Conservation (phyloP, 257 asterid species). For the Oldenlandia corymbosa region DNA sequence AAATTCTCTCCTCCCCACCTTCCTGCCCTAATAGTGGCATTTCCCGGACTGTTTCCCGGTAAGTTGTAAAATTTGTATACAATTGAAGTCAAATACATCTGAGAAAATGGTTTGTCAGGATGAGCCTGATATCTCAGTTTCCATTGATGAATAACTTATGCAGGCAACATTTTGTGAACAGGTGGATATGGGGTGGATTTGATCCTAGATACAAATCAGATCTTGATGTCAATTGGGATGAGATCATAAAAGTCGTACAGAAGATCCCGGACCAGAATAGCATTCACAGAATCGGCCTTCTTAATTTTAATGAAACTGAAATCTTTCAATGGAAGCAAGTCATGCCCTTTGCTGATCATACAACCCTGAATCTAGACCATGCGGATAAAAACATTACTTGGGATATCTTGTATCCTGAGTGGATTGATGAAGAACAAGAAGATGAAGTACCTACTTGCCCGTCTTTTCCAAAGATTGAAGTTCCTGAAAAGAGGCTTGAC, state of each 20-base stretch:
- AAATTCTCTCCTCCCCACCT: slow-evolving; percentile 46
- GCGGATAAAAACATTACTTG: slow-evolving; percentile 59
- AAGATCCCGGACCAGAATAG: slow-evolving; percentile 24
- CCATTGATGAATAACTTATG: slow-evolving; percentile 29
- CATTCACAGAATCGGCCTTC: slow-evolving; percentile 45
- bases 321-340: slow-evolving; percentile 43
- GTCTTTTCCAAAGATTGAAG: slow-evolving; percentile 44
- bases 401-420: slow-evolving; percentile 73
- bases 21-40: slow-evolving; percentile 35
- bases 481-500: slow-evolving; percentile 53
- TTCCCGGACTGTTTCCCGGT: slow-evolving; percentile 41
- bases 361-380: slow-evolving; percentile 37
- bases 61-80: slow-evolving; percentile 9
- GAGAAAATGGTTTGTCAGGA: no score
- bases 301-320: slow-evolving; percentile 63
- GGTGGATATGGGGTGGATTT: slow-evolving; percentile 66
- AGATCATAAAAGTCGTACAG: slow-evolving; percentile 20
- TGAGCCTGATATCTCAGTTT: no score
- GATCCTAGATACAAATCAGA: slow-evolving; percentile 66
- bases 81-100: not conserved
- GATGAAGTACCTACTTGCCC: slow-evolving; percentile 71
- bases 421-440: slow-evolving; percentile 94
- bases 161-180: slow-evolving; percentile 64
- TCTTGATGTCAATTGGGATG: slow-evolving; percentile 46
- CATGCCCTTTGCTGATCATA: slow-evolving; percentile 43